Percentiles rank a stretch among this genome's conserved stretches.
Conservation (phyloP, 176 grass and related monocot species). For the Zea luxurians region DNA sequence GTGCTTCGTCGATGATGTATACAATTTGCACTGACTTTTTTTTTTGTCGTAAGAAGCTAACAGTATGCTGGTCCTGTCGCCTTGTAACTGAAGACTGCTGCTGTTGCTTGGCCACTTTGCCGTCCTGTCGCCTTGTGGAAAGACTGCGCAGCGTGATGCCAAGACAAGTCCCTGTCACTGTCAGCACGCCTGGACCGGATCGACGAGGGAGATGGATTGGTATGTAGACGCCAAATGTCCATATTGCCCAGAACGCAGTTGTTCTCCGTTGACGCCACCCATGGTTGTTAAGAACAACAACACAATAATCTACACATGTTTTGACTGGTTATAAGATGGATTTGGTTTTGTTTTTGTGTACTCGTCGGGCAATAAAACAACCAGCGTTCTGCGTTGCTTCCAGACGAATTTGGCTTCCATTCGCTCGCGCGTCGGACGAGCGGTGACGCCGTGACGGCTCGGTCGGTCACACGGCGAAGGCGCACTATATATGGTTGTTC, state of each 20-base stretch:
- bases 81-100: neutral
- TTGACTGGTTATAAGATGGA: neutral
- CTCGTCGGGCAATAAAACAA: too few species aligned
- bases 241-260: neutral
- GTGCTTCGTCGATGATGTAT: too few species aligned
- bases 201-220: neutral
- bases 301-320: neutral
- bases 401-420: neutral
- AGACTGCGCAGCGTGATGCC: slow-evolving; percentile 29
- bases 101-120: slow-evolving; percentile 32
- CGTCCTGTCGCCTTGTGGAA: slow-evolving; percentile 33
- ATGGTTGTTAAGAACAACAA: neutral
- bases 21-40: too few species aligned
- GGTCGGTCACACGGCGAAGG: too few species aligned
- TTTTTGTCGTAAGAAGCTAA: neutral
- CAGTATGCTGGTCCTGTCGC: neutral
- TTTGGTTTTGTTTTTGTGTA: neutral
- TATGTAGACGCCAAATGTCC: neutral
- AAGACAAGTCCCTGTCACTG: slow-evolving; percentile 20
- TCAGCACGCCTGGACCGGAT: slow-evolving; percentile 22
- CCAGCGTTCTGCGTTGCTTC: neutral
- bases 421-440: too few species aligned
- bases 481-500: too few species aligned
- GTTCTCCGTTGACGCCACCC: neutral
- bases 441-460: too few species aligned